phyloP scores from a whole-genome alignment of 2,329 filamentous ascomycete genomes.

The Neoascochyta sp. region DNA sequence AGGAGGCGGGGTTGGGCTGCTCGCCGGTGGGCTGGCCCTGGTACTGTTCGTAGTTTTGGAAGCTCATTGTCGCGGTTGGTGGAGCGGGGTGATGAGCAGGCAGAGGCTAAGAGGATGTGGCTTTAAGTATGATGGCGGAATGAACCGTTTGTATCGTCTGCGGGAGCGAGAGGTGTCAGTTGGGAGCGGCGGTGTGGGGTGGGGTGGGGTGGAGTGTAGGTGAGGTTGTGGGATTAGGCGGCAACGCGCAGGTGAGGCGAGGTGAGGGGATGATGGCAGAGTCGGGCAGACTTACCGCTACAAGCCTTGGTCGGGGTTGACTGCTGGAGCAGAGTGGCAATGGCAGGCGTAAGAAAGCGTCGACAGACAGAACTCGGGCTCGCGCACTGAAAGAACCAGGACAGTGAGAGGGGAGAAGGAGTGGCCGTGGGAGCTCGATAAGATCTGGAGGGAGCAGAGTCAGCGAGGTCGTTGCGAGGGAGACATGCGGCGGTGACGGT shows the following conservation, averaged over 20 bases:
- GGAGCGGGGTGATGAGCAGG: slow-evolving; percentile 16
- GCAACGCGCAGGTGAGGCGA: slow-evolving; percentile 8
- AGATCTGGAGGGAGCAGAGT: slow-evolving; percentile 12
- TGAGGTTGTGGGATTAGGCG: slow-evolving; percentile 3
- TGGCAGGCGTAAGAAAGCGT: slow-evolving; percentile 23
- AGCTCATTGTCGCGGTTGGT: slow-evolving; percentile 55
- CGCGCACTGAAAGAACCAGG: slow-evolving; percentile 22
- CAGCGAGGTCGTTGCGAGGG: slow-evolving; percentile 22
- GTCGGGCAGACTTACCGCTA: too few species aligned
- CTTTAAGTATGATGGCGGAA: slow-evolving; percentile 31
- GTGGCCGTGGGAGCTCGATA: slow-evolving; percentile 25
- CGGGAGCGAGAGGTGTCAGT: slow-evolving; percentile 21
- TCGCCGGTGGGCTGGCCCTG: slow-evolving; percentile 54
- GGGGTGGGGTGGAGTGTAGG: slow-evolving; percentile 2
- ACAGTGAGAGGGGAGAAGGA: slow-evolving; percentile 24
- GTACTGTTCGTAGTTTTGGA: slow-evolving; percentile 62
- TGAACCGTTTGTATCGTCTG: slow-evolving; percentile 23
- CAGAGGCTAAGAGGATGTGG: slow-evolving; percentile 19
- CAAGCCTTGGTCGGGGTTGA: too few species aligned
- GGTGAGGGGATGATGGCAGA: too few species aligned
- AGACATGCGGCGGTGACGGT: slow-evolving; percentile 29
- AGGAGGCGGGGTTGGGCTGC: slow-evolving; percentile 43
- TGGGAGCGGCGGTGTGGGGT: slow-evolving; percentile 4
- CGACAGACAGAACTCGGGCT: slow-evolving; percentile 30
- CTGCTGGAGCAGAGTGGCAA: slow-evolving; percentile 12